phyloP scores from a whole-genome alignment of 164 flowering plant genomes.

The Akebia trifoliata region DNA sequence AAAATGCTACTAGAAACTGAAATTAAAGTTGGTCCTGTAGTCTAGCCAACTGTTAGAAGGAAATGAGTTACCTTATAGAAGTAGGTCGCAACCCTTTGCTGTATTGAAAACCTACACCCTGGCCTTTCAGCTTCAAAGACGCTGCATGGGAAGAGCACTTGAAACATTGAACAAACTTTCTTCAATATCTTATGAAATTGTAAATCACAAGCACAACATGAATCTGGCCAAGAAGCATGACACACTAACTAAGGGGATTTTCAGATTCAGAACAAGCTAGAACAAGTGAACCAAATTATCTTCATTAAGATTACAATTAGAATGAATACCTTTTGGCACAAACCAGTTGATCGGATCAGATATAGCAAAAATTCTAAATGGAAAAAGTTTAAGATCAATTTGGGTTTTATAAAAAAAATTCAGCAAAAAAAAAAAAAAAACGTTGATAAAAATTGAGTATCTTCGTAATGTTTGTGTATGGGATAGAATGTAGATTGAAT shows the following conservation, averaged over 20 bases:
- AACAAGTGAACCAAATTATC: not conserved
- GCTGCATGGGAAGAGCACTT: conserved; percentile 27
- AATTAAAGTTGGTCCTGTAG: too few species aligned
- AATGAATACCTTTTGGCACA: too few species aligned
- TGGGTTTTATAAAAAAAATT: too few species aligned
- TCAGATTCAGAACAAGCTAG: not conserved
- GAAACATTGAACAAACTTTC: not conserved
- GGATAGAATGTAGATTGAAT: too few species aligned
- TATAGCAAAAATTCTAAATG: too few species aligned
- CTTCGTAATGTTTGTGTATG: too few species aligned
- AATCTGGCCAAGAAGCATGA: not conserved
- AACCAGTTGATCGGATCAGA: too few species aligned
- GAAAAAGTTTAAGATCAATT: too few species aligned
- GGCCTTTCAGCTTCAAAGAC: conserved; percentile 91
- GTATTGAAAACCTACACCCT: conserved; percentile 54
- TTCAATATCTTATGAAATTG: not conserved
- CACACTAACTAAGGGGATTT: not conserved
- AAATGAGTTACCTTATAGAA: conserved; percentile 59
- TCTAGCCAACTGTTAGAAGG: not conserved
- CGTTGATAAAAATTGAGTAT: too few species aligned
- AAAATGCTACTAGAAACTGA: too few species aligned
- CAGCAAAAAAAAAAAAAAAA: too few species aligned
- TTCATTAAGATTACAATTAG: too few species aligned
- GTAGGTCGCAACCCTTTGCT: conserved; percentile 67
- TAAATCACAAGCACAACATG: not conserved